These are phyloP conservation scores for Microcos paniculata DNA, from an alignment of 345 rosid genomes.

Conservation along the genomic window DNA sequence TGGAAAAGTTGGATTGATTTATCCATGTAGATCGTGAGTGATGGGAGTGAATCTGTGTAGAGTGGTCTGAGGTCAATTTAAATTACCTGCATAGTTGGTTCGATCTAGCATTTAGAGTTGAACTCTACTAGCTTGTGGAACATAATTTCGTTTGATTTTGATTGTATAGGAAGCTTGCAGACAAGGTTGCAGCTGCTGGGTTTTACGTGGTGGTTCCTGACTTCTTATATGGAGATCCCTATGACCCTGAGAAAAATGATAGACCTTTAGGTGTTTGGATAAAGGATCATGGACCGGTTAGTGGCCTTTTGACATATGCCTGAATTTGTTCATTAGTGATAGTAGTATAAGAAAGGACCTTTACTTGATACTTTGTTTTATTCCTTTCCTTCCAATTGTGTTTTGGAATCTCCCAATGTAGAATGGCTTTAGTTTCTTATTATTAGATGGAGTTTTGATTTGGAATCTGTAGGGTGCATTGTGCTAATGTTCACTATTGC, in stretches of 20 bases:
- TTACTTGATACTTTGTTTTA: neutral
- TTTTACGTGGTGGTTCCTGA: conserved; percentile 71
- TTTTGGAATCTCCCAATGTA: neutral
- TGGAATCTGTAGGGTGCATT: neutral
- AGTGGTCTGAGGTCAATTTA: neutral
- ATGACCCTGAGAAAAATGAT: conserved; percentile 33
- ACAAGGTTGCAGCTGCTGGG: conserved; percentile 77
- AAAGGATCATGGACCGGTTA: conserved; percentile 63
- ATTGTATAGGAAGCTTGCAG: conserved; percentile 61
- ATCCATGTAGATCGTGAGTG: neutral
- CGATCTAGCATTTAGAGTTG: neutral
- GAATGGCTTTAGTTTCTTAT: neutral
- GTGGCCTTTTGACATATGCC: conserved; percentile 21
- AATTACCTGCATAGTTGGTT: neutral
- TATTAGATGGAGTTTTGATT: neutral
- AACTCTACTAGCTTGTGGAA: neutral
- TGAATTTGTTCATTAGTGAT: neutral
- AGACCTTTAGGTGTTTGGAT: conserved; percentile 54
- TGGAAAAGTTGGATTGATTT: neutral
- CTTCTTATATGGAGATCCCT: conserved; percentile 66
- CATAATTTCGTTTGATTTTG: conserved; percentile 15
- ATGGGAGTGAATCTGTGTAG: neutral
- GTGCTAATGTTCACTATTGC: neutral
- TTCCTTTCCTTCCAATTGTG: neutral
- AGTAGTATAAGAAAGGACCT: neutral